These are phyloP conservation scores for Aureobasidium mangrovei DNA, from an alignment of 2,329 filamentous ascomycete species.

Conservation along the genomic window DNA sequence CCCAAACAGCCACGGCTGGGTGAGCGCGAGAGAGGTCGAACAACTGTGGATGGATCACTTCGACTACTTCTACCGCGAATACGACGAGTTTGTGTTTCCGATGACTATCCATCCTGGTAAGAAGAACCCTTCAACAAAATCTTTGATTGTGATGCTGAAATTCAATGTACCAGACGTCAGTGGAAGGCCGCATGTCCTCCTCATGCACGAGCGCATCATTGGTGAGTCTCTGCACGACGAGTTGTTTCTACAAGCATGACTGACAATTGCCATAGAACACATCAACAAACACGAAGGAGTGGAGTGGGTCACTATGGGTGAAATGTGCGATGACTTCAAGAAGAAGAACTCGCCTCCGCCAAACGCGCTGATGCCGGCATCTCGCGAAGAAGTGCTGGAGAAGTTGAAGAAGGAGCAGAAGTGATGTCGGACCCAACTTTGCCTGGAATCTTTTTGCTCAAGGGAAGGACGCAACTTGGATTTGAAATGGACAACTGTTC, in stretches of 20 bases:
- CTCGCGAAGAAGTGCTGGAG: slow-evolving; percentile 41
- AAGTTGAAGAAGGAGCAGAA: slow-evolving; percentile 19
- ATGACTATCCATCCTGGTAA: slow-evolving; percentile 60
- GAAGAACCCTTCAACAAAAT: no score
- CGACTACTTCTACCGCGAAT: slow-evolving; percentile 65
- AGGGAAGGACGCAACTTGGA: no score
- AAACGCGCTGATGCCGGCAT: slow-evolving; percentile 52
- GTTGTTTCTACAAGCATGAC: neutral
- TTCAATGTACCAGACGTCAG: slow-evolving; percentile 37
- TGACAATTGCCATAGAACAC: slow-evolving; percentile 38
- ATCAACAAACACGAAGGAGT: slow-evolving; percentile 55
- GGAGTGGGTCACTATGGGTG: slow-evolving; percentile 56
- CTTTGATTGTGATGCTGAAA: slow-evolving; percentile 31
- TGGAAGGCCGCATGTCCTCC: slow-evolving; percentile 58
- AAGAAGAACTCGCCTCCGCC: slow-evolving; percentile 46
- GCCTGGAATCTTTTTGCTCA: no score
- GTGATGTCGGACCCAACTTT: neutral
- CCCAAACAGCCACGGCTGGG: slow-evolving; percentile 53
- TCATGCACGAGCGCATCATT: slow-evolving; percentile 54
- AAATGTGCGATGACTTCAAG: slow-evolving; percentile 65
- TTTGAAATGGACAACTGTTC: no score
- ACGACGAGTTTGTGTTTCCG: slow-evolving; percentile 66
- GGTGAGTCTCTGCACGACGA: slow-evolving; percentile 30
- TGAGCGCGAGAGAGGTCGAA: slow-evolving; percentile 47
- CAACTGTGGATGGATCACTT: slow-evolving; percentile 58